Conservation (phyloP, 768 basidiomycete species). For the Strobilomyces dryophilus region DNA sequence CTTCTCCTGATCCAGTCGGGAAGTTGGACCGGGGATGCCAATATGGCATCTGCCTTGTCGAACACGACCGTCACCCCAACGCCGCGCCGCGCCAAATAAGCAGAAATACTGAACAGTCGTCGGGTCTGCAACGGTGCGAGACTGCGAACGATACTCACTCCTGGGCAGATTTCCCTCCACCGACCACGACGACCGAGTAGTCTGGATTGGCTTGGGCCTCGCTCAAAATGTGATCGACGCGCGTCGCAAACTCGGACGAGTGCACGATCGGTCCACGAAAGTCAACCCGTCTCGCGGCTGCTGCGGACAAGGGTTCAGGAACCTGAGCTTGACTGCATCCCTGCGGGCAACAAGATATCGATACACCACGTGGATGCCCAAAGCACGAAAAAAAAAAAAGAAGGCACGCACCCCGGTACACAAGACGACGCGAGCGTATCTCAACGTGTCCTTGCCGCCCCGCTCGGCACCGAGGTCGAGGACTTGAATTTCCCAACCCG, state of each 20-base stretch:
- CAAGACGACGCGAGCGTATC: constrained; percentile 51
- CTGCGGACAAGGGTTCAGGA: constrained; percentile 37
- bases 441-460: constrained; percentile 27
- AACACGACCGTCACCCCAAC: constrained; percentile 49
- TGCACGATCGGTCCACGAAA: constrained; percentile 51
- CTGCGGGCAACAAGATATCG: constrained; percentile 29
- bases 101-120: constrained; percentile 36
- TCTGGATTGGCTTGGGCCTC: constrained; percentile 17
- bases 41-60: constrained; percentile 45
- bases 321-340: constrained; percentile 51
- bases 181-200: constrained; percentile 45
- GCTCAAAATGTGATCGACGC: constrained; percentile 39
- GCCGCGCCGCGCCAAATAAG: constrained; percentile 47
- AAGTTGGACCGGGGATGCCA: constrained; percentile 44
- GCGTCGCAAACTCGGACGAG: constrained; percentile 43
- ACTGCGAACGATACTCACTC: constrained; percentile 34
- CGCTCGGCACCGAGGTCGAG: constrained; percentile 15
- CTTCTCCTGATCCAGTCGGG: constrained; percentile 57
- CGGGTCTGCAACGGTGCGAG: background rate
- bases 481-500: constrained; percentile 44
- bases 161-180: constrained; percentile 66
- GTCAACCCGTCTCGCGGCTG: constrained; percentile 33
- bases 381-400: background rate
- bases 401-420: constrained; percentile 52
- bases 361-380: background rate